phyloP scores from a whole-genome alignment of 2,329 filamentous ascomycete species.

The Waltergamsia citrina region DNA sequence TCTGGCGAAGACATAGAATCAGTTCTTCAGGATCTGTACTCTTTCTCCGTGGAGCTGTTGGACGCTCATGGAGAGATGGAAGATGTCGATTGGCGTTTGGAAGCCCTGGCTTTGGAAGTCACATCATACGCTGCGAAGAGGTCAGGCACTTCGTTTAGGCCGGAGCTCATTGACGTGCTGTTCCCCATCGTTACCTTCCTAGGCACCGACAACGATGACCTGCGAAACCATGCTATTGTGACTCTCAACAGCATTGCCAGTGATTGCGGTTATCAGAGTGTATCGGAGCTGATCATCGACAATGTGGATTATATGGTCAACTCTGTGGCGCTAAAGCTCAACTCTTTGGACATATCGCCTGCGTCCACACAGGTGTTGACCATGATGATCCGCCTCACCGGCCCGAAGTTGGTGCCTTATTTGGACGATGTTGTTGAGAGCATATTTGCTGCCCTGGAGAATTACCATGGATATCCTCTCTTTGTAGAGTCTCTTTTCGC shows the following conservation, averaged over 20 bases:
- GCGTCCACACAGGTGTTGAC: conserved; percentile 82
- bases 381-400: conserved; percentile 90
- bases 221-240: conserved; percentile 75
- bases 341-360: conserved; percentile 85
- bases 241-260: conserved; percentile 72
- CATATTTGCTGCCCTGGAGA: conserved; percentile 87
- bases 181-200: conserved; percentile 89
- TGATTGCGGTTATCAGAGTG: conserved; percentile 64
- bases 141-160: conserved; percentile 59
- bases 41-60: conserved; percentile 55
- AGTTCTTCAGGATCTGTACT: conserved; percentile 57
- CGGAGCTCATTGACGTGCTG: conserved; percentile 81
- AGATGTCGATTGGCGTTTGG: conserved; percentile 57
- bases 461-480: conserved; percentile 83
- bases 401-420: conserved; percentile 72
- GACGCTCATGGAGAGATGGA: conserved; percentile 40
- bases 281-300: conserved; percentile 71
- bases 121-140: conserved; percentile 66
- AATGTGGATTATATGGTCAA: conserved; percentile 98
- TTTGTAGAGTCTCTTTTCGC: conserved; percentile 81
- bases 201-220: conserved; percentile 55
- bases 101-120: conserved; percentile 73
- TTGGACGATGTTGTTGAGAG: conserved; percentile 85
- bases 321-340: conserved; percentile 78
- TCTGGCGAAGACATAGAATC: conserved; percentile 31